These are phyloP conservation scores for Senna siamea DNA, from an alignment of 306 rosid genomes.

Conservation along the genomic window DNA sequence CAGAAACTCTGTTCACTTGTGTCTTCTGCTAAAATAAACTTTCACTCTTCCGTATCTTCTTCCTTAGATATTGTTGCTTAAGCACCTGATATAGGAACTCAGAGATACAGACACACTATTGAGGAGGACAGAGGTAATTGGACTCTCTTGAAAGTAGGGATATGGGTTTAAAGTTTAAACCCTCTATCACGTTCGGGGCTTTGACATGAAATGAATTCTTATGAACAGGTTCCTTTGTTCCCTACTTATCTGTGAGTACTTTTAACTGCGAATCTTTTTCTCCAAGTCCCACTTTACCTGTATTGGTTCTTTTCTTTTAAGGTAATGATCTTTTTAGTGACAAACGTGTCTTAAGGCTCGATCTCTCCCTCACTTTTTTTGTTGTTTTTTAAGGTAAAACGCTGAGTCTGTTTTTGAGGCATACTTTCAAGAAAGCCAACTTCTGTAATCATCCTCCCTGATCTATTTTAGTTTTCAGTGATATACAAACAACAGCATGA, in stretches of 20 bases:
- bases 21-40: neutral
- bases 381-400: neutral
- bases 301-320: conserved; percentile 11
- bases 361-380: neutral
- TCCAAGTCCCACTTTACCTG: neutral
- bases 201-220: neutral
- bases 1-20: neutral
- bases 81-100: too few species aligned
- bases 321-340: conserved; percentile 7
- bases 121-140: neutral
- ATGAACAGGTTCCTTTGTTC: neutral
- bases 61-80: too few species aligned
- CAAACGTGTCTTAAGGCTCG: too few species aligned
- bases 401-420: neutral
- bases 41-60: too few species aligned
- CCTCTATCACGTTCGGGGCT: neutral
- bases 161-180: neutral
- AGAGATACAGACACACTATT: too few species aligned
- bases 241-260: neutral
- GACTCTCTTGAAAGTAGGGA: conserved; percentile 1
- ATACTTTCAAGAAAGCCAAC: neutral
- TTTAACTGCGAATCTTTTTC: neutral
- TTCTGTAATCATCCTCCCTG: conserved; percentile 23
- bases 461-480: conserved; percentile 14
- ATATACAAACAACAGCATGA: conserved; percentile 2